Evolutionary conservation across 805 yeast genomes (phyloP).

Genomic region (Candida broadrunensis): DNA sequence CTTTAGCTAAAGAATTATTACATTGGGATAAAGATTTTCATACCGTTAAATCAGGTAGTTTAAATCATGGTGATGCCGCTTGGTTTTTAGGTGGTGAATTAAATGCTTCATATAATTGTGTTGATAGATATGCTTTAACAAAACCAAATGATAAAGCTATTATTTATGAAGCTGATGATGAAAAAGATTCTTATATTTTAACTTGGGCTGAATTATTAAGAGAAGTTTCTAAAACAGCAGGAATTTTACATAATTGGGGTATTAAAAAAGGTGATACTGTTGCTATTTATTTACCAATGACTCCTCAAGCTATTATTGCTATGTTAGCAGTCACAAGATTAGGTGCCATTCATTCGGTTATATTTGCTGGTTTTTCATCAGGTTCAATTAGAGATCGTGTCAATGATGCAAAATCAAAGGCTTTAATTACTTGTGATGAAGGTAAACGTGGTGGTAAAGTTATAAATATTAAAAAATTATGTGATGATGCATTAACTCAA

Average conservation of each 20-base stretch:
- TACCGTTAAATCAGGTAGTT: slow-evolving; percentile 61
- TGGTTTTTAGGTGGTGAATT: slow-evolving; percentile 82
- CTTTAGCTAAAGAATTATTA: slow-evolving; percentile 67
- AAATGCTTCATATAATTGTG: slow-evolving; percentile 78
- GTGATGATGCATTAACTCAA: slow-evolving; percentile 70
- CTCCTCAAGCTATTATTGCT: slow-evolving; percentile 73
- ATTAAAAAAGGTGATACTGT: slow-evolving; percentile 81
- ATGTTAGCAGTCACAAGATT: slow-evolving; percentile 74
- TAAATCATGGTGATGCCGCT: slow-evolving; percentile 52
- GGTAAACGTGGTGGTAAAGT: slow-evolving; percentile 81
- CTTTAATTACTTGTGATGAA: slow-evolving; percentile 79
- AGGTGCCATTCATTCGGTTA: slow-evolving; percentile 83
- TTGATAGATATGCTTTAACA: slow-evolving; percentile 73
- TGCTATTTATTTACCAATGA: slow-evolving; percentile 85
- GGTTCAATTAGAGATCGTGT: slow-evolving; percentile 71
- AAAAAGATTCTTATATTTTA: slow-evolving; percentile 55
- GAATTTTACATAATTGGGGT: slow-evolving; percentile 63
- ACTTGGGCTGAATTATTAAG: slow-evolving; percentile 71
- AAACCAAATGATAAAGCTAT: slow-evolving; percentile 73
- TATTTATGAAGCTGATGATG: slow-evolving; percentile 80
- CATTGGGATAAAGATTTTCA: slow-evolving; percentile 79
- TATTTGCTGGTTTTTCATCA: slow-evolving; percentile 81
- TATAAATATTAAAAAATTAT: slow-evolving; percentile 76
- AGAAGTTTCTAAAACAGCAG: slow-evolving; percentile 70
- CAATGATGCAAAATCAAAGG: slow-evolving; percentile 66